These are phyloP conservation scores for Oenanthe sinensis DNA, from an alignment of 129 eudicot species.

Conservation along the genomic window DNA sequence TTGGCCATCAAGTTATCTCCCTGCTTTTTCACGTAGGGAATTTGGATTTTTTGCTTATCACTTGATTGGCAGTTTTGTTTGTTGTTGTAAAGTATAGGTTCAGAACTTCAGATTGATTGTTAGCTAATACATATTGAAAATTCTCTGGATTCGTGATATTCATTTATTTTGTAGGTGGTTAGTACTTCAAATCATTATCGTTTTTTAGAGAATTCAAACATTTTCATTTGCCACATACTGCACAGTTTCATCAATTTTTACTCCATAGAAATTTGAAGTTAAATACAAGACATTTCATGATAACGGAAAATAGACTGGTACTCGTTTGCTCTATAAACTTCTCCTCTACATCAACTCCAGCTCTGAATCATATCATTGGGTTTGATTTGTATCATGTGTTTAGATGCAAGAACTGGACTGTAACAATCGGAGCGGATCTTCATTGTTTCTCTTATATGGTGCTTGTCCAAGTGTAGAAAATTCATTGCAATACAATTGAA, in stretches of 20 bases:
- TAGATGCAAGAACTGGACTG: too few species aligned
- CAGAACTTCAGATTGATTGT: neutral
- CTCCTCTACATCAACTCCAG: too few species aligned
- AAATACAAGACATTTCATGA: neutral
- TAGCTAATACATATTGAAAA: neutral
- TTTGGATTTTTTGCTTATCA: neutral
- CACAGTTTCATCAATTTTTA: neutral
- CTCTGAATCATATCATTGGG: too few species aligned
- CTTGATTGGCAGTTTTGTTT: neutral
- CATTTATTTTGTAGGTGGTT: neutral
- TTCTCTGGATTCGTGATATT: neutral
- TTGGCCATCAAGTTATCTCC: neutral
- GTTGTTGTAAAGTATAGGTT: slow-evolving; percentile 4
- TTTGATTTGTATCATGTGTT: too few species aligned
- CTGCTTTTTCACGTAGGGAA: neutral
- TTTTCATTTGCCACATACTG: neutral
- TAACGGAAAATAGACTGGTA: too few species aligned
- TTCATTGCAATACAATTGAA: too few species aligned
- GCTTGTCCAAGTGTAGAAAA: too few species aligned
- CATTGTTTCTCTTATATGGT: too few species aligned
- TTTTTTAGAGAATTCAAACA: neutral
- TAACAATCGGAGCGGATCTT: too few species aligned
- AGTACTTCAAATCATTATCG: too few species aligned
- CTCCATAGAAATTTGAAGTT: neutral
- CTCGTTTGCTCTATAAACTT: too few species aligned